Percentiles rank a stretch among this genome's conserved stretches.
Evolutionary conservation across 2,329 filamentous ascomycete genomes (phyloP).

Genomic region (Sporothrix brunneoviolacea): DNA sequence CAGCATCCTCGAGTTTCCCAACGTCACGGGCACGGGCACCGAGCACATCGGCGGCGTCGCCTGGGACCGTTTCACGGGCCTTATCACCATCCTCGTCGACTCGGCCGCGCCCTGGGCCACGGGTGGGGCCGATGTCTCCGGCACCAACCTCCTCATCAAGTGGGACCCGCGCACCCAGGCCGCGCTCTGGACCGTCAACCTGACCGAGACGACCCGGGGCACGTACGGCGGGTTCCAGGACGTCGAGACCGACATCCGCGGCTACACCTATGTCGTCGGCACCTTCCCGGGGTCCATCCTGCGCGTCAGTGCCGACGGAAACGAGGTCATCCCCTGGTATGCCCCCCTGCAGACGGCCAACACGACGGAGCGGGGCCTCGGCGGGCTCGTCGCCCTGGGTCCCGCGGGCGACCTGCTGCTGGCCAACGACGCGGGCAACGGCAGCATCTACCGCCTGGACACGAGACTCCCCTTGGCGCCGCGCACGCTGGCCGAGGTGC

Average conservation of each 20-base stretch:
- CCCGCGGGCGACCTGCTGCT: constrained; percentile 24
- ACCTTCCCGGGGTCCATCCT: constrained; percentile 32
- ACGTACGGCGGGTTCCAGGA: constrained; percentile 34
- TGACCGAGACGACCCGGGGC: constrained; percentile 25
- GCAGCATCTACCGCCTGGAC: constrained; percentile 31
- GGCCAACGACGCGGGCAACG: constrained; percentile 25
- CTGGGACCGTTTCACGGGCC: constrained; percentile 26
- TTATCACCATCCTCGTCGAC: constrained; percentile 31
- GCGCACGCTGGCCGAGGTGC: constrained; percentile 19
- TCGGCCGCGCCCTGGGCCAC: constrained; percentile 30
- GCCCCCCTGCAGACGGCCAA: constrained; percentile 21
- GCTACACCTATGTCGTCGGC: constrained; percentile 33
- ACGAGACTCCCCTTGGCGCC: constrained; percentile 20
- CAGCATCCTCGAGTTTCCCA: constrained; percentile 23
- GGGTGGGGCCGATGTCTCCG: constrained; percentile 27
- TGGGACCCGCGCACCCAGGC: constrained; percentile 24
- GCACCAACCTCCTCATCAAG: constrained; percentile 32
- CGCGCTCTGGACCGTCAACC: constrained; percentile 28
- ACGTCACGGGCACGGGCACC: constrained; percentile 24
- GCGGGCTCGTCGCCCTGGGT: constrained; percentile 22
- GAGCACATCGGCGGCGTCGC: constrained; percentile 31
- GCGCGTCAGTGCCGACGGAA: constrained; percentile 26
- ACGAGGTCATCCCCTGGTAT: constrained; percentile 27
- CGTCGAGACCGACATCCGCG: constrained; percentile 29
- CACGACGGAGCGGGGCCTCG: constrained; percentile 24